Percentiles rank a stretch among this genome's conserved stretches.
Evolutionary conservation across 345 rosid species (phyloP).

Genomic region (Arabis alpina): DNA sequence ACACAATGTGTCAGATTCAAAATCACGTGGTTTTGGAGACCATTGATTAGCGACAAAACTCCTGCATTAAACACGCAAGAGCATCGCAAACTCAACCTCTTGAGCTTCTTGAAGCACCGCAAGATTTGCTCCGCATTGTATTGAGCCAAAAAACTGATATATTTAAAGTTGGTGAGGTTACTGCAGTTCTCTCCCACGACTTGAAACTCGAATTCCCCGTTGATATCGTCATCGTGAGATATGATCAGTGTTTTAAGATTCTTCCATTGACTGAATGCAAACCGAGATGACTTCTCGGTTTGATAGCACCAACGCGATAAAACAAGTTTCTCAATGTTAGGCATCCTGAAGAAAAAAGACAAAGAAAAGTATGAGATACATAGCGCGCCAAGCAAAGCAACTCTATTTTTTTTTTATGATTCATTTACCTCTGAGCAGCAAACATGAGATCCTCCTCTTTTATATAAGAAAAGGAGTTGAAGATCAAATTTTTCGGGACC

Average conservation of each 20-base stretch:
- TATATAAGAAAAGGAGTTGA: neutral
- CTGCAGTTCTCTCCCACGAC: conserved; percentile 17
- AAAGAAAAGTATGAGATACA: neutral
- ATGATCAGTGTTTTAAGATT: conserved; percentile 32
- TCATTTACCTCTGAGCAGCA: conserved; percentile 18
- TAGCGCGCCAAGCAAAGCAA: no score
- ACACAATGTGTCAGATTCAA: conserved; percentile 24
- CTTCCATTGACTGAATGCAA: conserved; percentile 17
- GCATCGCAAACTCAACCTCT: conserved; percentile 23
- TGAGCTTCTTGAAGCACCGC: neutral
- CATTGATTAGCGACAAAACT: conserved; percentile 4
- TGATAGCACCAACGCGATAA: conserved; percentile 5
- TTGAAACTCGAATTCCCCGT: neutral
- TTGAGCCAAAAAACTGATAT: neutral
- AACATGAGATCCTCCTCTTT: conserved; percentile 17
- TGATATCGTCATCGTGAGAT: neutral
- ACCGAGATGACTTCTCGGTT: neutral
- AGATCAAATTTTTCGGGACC: conserved; percentile 7
- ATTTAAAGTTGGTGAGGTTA: conserved; percentile 26
- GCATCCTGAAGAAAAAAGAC: conserved; percentile 1
- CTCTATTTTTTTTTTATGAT: neutral
- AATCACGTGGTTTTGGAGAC: neutral
- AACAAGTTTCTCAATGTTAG: conserved; percentile 30
- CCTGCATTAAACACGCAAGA: neutral
- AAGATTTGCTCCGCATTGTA: neutral